Evolutionary conservation across 148 eudicot species (phyloP), one percentile per base, ranked within the genome.

Genomic region (Rhododendron griersonianum): DNA sequence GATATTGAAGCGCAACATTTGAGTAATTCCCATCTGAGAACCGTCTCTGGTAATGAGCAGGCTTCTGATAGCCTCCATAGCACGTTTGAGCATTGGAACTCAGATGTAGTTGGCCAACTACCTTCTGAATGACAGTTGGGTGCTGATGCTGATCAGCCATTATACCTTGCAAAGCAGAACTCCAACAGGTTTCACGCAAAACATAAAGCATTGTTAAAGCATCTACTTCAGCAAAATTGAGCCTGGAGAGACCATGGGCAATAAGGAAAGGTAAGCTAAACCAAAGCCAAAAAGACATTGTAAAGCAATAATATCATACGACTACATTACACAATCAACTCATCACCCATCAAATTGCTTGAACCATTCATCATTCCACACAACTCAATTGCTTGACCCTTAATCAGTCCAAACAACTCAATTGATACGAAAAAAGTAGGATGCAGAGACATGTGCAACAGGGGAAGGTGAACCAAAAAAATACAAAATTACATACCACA

Each of bases 41-140:
- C 21, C 18, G 85, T 73, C 85, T 83, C 77, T 83, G 85, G 35
- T 80, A 65, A 39, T 69, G 57, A 81, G 87, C 69, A 59, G 88
- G 86, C 35, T 39, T 44, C 61, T 87, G 88, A 78, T 75, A 82
- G 71, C 78, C 82, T 5, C 88, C 88, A 84, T 84, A 83, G 55
- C 87, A 81, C 81, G 78, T 85, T 47, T 80, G 86, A 19, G 82
- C 81, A 83, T 86, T 90, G 53, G 89, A 79, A 55, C 88, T 81
- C 44, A 90, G 83, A 81, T 88, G 89, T 37, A 87, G 84, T 85
- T 88, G 90, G 85, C 84, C 87, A 37, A 90, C 92, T 71, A 85
- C 84, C 80, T 88, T 90, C 79, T 87, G 90, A 55, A 86, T 74
- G 45, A 90, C 39, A 44, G 84, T 59, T 59, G 90, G 89, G 67